Conservation (phyloP, 2,329 filamentous ascomycete species). For the Diaporthe velutina region DNA sequence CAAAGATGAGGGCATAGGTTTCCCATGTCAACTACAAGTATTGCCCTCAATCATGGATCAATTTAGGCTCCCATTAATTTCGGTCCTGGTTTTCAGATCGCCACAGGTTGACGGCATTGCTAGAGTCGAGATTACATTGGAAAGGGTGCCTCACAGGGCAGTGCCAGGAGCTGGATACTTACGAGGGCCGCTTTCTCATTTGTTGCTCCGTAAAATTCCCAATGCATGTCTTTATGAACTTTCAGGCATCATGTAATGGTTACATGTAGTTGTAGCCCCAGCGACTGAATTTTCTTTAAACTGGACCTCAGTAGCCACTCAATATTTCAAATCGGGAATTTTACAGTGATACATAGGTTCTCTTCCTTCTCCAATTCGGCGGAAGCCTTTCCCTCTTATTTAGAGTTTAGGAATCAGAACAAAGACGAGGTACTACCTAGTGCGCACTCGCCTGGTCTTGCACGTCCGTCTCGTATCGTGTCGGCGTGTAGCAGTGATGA, state of each 20-base stretch:
- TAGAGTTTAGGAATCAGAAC: too few species aligned
- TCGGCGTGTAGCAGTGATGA: background rate
- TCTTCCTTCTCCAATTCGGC: background rate
- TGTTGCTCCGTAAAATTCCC: background rate
- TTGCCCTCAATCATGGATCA: background rate
- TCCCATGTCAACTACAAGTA: background rate
- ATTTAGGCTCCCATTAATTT: background rate
- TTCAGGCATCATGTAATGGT: background rate
- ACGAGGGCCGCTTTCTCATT: too few species aligned
- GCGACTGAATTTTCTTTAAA: too few species aligned
- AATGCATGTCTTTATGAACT: background rate
- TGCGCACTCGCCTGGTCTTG: too few species aligned
- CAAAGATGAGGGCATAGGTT: background rate
- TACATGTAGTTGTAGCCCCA: too few species aligned
- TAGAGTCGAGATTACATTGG: background rate
- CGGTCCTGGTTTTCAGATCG: too few species aligned
- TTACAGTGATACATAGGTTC: too few species aligned
- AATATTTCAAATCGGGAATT: too few species aligned
- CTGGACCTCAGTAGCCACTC: too few species aligned
- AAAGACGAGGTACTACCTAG: too few species aligned
- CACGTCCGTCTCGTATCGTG: background rate
- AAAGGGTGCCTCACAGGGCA: background rate
- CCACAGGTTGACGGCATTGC: background rate
- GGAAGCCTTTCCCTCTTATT: too few species aligned
- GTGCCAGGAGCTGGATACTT: background rate